phyloP scores from a whole-genome alignment of 805 yeast species.

The Candida tammaniensis region DNA sequence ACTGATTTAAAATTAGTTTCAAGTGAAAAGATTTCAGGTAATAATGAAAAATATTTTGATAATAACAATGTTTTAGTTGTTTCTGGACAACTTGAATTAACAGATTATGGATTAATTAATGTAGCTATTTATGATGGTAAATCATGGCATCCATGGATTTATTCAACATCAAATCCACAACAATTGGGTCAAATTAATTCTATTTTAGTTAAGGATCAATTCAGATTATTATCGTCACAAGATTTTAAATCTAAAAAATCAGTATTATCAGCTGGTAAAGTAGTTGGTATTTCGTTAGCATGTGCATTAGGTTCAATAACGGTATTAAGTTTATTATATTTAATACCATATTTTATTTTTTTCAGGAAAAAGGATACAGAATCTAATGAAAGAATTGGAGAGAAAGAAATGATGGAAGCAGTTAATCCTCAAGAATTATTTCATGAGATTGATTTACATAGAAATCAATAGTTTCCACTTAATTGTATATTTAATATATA shows the following conservation, averaged over 20 bases:
- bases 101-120: conserved; percentile 48
- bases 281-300: conserved; percentile 44
- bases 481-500: not conserved
- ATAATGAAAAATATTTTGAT: conserved; percentile 36
- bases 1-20: conserved; percentile 45
- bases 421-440: conserved; percentile 43
- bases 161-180: conserved; percentile 26
- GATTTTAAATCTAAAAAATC: conserved; percentile 20
- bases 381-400: conserved; percentile 35
- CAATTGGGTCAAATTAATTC: conserved; percentile 29
- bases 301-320: conserved; percentile 45
- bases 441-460: conserved; percentile 44
- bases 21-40: conserved; percentile 23
- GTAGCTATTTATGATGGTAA: conserved; percentile 66
- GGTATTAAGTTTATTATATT: conserved; percentile 37
- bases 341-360: conserved; percentile 37
- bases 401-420: conserved; percentile 43
- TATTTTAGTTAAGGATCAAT: conserved; percentile 33
- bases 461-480: conserved; percentile 23
- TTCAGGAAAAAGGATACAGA: conserved; percentile 26
- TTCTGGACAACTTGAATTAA: conserved; percentile 53
- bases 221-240: conserved; percentile 33
- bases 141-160: conserved; percentile 63
- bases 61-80: conserved; percentile 49
- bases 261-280: conserved; percentile 37